A percentile compares a stretch with the other conserved stretches of the same genome.
phyloP scores from a whole-genome alignment of 2,329 filamentous ascomycete species.

The Alternaria rosae region DNA sequence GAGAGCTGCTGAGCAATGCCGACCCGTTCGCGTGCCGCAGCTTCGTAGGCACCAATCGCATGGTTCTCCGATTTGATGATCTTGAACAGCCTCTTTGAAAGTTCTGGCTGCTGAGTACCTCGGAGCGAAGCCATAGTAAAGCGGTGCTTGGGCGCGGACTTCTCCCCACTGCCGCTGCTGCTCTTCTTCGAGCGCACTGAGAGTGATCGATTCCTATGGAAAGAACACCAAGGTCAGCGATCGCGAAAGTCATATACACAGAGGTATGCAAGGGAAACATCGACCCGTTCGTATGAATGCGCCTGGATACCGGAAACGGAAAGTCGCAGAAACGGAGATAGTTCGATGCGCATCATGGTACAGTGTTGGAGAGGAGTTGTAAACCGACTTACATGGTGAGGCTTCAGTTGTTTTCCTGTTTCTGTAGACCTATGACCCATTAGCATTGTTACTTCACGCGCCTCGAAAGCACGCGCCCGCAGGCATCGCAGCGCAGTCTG shows the following conservation, averaged over 20 bases:
- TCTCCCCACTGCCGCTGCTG: constrained; percentile 49
- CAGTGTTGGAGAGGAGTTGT: constrained; percentile 27
- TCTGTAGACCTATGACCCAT: constrained; percentile 28
- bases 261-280: background rate
- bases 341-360: background rate
- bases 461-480: constrained; percentile 19
- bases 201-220: constrained; percentile 72
- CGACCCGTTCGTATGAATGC: background rate
- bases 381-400: constrained; percentile 42
- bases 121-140: constrained; percentile 90
- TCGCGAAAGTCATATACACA: background rate
- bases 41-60: constrained; percentile 83
- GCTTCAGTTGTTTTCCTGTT: constrained; percentile 10
- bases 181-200: constrained; percentile 74
- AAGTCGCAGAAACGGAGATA: background rate
- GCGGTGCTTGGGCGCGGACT: constrained; percentile 64
- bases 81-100: constrained; percentile 86
- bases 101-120: constrained; percentile 82
- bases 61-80: constrained; percentile 96
- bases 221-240: constrained; percentile 39
- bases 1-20: constrained; percentile 89
- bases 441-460: constrained; percentile 24
- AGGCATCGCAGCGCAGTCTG: constrained; percentile 10
- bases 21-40: constrained; percentile 82
- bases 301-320: background rate